These are phyloP conservation scores for Aspergillus saccharolyticus DNA, from an alignment of 495 filamentous ascomycete genomes.

Conservation along the genomic window DNA sequence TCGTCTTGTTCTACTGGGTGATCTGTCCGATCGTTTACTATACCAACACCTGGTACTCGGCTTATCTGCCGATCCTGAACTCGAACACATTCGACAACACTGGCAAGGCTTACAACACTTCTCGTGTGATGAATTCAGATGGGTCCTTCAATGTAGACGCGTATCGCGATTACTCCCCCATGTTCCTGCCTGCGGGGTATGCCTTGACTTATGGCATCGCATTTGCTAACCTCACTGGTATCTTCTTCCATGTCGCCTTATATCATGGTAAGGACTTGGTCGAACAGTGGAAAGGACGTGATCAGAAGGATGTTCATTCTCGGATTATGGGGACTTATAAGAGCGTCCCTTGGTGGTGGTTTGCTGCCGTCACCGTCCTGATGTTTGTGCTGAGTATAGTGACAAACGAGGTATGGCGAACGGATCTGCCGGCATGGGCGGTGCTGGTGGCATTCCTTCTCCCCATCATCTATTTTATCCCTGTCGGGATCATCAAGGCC, in stretches of 20 bases:
- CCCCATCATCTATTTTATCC: conserved; percentile 40
- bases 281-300: conserved; percentile 52
- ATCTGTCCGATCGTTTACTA: conserved; percentile 73
- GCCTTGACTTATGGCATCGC: conserved; percentile 60
- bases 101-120: conserved; percentile 38
- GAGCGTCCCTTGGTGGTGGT: conserved; percentile 45
- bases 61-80: conserved; percentile 44
- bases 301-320: conserved; percentile 51
- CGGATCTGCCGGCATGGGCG: conserved; percentile 62
- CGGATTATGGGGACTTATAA: conserved; percentile 36
- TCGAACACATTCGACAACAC: conserved; percentile 46
- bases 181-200: conserved; percentile 45
- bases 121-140: conserved; percentile 36
- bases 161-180: conserved; percentile 41
- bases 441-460: conserved; percentile 55
- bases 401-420: conserved; percentile 60
- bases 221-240: conserved; percentile 63
- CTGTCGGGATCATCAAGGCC: conserved; percentile 53
- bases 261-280: conserved; percentile 61
- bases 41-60: conserved; percentile 60
- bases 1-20: conserved; percentile 86
- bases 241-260: conserved; percentile 61
- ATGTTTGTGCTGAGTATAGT: conserved; percentile 59
- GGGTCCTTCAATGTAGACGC: conserved; percentile 38
- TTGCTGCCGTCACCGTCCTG: conserved; percentile 29